Evolutionary conservation across 768 basidiomycete species (phyloP).

Genomic region (Filobasidium floriforme): DNA sequence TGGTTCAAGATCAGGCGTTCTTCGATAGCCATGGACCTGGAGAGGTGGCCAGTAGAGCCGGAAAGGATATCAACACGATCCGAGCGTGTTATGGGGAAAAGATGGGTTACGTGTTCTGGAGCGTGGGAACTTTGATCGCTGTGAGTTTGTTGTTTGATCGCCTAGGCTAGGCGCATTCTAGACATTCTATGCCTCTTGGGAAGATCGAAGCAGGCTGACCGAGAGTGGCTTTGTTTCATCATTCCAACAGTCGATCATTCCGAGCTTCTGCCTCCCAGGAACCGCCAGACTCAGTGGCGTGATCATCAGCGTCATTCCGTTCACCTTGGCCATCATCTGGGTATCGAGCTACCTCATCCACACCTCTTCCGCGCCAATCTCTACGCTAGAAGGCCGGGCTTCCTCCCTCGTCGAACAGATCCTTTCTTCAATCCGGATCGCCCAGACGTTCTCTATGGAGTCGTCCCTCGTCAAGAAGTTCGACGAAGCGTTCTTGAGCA

Average conservation of each 20-base stretch:
- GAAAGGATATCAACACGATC: constrained; percentile 58
- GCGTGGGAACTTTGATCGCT: constrained; percentile 59
- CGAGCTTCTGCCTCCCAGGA: constrained; percentile 55
- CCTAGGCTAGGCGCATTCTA: too few species aligned
- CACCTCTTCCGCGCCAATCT: constrained; percentile 13
- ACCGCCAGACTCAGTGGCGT: constrained; percentile 74
- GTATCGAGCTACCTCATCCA: constrained; percentile 29
- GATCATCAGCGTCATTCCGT: constrained; percentile 70
- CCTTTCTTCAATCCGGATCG: constrained; percentile 77
- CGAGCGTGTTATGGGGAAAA: constrained; percentile 90
- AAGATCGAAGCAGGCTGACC: too few species aligned
- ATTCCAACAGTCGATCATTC: constrained; percentile 27
- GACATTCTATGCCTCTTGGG: too few species aligned
- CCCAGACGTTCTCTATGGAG: constrained; percentile 80
- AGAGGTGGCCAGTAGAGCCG: constrained; percentile 83
- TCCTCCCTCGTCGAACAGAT: constrained; percentile 75
- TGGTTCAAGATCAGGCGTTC: constrained; percentile 51
- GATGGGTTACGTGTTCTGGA: constrained; percentile 51
- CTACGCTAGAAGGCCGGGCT: constrained; percentile 27
- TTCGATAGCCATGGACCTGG: constrained; percentile 92
- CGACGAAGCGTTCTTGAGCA: constrained; percentile 51
- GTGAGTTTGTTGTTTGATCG: constrained; percentile 42
- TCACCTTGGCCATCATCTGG: constrained; percentile 54
- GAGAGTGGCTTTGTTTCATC: not conserved
- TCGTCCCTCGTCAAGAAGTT: constrained; percentile 58